A percentile compares a stretch with the other conserved stretches of the same genome.
Evolutionary conservation across 768 basidiomycete species (phyloP).

Genomic region (Candolleomyces efflorescens): DNA sequence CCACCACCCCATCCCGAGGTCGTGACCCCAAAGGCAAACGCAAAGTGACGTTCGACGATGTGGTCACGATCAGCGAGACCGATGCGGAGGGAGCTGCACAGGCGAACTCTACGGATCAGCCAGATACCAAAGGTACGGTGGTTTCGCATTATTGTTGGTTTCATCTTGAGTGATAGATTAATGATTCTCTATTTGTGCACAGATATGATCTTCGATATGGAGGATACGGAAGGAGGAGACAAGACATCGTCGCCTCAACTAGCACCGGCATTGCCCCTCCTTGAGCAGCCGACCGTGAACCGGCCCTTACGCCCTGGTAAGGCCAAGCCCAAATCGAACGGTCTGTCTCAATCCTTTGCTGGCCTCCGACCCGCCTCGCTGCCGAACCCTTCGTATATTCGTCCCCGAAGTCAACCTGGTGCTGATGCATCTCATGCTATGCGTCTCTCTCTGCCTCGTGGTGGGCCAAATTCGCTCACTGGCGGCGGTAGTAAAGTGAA

Average conservation of each 20-base stretch:
- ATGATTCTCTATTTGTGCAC: constrained; percentile 1
- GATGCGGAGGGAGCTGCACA: constrained; percentile 28
- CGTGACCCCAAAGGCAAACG: constrained; percentile 48
- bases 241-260: constrained; percentile 29
- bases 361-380: constrained; percentile 63
- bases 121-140: constrained; percentile 44
- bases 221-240: constrained; percentile 52
- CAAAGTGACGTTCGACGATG: constrained; percentile 69
- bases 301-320: constrained; percentile 28
- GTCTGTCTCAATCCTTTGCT: constrained; percentile 54
- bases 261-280: constrained; percentile 33
- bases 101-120: constrained; percentile 17
- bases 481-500: constrained; percentile 14
- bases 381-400: constrained; percentile 61
- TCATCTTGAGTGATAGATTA: background rate
- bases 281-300: constrained; percentile 35
- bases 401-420: constrained; percentile 36
- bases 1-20: constrained; percentile 20
- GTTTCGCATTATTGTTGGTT: background rate
- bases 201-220: constrained; percentile 72
- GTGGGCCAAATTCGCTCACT: constrained; percentile 11
- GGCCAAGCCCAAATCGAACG: constrained; percentile 27
- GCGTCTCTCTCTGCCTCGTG: constrained; percentile 26
- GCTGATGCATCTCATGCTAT: constrained; percentile 32
- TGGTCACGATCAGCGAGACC: constrained; percentile 39